These are phyloP conservation scores for Trichoderma aggressivum DNA, from an alignment of 2,329 filamentous ascomycete genomes.

Conservation along the genomic window DNA sequence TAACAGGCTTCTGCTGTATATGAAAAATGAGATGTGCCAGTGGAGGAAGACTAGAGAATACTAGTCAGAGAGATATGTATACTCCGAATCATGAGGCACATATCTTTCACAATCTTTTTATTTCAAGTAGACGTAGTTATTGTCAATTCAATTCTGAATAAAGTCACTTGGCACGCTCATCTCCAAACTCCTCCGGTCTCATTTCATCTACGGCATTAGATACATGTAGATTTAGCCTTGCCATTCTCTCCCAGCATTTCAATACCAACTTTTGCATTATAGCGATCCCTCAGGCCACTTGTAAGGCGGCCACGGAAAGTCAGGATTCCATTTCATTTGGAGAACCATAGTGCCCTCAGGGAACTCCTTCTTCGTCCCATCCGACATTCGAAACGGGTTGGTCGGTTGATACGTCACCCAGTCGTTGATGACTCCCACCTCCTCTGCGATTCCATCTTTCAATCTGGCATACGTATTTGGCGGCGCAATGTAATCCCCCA, in stretches of 20 bases:
- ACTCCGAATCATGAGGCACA: neutral
- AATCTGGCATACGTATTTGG: neutral
- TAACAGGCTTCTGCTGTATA: neutral
- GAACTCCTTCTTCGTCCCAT: constrained; percentile 23
- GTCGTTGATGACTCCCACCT: neutral
- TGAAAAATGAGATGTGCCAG: neutral
- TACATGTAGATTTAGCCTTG: neutral
- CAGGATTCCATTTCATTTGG: constrained; percentile 20
- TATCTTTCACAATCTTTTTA: neutral
- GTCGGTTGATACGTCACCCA: neutral
- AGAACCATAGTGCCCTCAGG: constrained; percentile 24
- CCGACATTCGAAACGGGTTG: constrained; percentile 7
- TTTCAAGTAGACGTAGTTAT: neutral
- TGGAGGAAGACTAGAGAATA: neutral
- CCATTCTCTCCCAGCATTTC: neutral
- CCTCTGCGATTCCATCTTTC: constrained; percentile 6
- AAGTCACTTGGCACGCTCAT: neutral
- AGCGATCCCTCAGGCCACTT: constrained; percentile 6
- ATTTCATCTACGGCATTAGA: neutral
- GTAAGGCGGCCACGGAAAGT: constrained; percentile 18
- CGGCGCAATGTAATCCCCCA: neutral
- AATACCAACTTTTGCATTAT: neutral
- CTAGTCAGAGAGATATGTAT: neutral
- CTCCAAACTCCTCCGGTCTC: neutral
- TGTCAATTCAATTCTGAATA: neutral